Conservation (phyloP, 2,329 filamentous ascomycete species). For the Scedosporium boydii region DNA sequence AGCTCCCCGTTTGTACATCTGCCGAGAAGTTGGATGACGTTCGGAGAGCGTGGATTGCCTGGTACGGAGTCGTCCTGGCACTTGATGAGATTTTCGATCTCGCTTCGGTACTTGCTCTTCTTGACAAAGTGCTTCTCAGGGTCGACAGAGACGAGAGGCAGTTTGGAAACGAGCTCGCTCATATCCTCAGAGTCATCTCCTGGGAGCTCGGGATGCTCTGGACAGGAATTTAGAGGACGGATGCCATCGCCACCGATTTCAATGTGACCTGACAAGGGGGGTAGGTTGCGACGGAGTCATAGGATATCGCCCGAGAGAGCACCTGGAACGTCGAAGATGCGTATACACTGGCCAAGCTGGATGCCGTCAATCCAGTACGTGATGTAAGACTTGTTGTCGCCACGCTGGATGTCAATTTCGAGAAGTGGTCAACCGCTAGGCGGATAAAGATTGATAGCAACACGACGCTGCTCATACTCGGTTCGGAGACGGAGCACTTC, state of each 20-base stretch:
- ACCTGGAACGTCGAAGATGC: conserved; percentile 13
- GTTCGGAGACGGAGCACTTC: background rate
- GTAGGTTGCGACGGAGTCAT: conserved; percentile 12
- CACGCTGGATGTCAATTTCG: background rate
- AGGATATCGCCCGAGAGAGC: conserved; percentile 16
- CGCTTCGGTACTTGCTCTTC: conserved; percentile 17
- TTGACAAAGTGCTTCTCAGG: conserved; percentile 16
- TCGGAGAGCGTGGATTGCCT: background rate
- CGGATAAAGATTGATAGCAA: conserved; percentile 3
- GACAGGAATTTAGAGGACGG: background rate
- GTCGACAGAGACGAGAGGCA: conserved; percentile 14
- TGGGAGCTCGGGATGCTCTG: background rate
- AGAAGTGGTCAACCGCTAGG: conserved; percentile 5
- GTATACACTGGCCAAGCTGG: conserved; percentile 10
- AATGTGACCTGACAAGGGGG: conserved; percentile 1
- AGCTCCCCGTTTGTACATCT: background rate
- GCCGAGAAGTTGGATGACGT: background rate
- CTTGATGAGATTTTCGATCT: conserved; percentile 16
- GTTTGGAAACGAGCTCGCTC: background rate
- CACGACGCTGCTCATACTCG: background rate
- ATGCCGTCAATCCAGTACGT: conserved; percentile 11
- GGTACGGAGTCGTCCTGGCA: conserved; percentile 12
- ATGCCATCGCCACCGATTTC: background rate
- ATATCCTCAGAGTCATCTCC: background rate
- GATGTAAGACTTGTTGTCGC: background rate